phyloP scores from a whole-genome alignment of 129 eudicot genomes.

The Flaveria ramosissima region DNA sequence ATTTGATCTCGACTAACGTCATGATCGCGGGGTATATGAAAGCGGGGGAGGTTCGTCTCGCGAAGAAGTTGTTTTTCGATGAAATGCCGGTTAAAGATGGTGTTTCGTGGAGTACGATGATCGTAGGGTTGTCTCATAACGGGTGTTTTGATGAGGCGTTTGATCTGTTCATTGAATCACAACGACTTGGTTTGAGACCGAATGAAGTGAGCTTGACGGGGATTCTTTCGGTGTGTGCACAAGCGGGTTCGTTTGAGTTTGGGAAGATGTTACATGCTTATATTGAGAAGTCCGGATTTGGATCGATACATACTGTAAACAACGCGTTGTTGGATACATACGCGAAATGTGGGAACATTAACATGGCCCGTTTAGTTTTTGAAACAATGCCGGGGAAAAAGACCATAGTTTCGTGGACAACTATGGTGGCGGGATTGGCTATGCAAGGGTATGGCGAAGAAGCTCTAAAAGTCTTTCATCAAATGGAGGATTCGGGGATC shows the following conservation, averaged over 20 bases:
- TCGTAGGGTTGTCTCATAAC: slow-evolving; percentile 44
- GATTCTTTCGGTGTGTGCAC: slow-evolving; percentile 45
- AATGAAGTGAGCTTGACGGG: slow-evolving; percentile 44
- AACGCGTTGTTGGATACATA: slow-evolving; percentile 45
- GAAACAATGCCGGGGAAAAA: slow-evolving; percentile 38
- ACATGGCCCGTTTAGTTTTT: slow-evolving; percentile 43
- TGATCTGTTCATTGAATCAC: slow-evolving; percentile 28
- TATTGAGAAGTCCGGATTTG: slow-evolving; percentile 36
- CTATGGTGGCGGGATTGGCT: slow-evolving; percentile 51
- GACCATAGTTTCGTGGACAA: slow-evolving; percentile 49
- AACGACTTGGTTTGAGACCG: slow-evolving; percentile 30
- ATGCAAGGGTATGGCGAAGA: slow-evolving; percentile 51
- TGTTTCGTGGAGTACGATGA: slow-evolving; percentile 49
- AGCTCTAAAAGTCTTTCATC: slow-evolving; percentile 35
- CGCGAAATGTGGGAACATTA: slow-evolving; percentile 39
- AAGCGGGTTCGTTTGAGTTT: slow-evolving; percentile 45
- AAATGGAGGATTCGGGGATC: slow-evolving; percentile 42
- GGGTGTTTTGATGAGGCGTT: slow-evolving; percentile 45
- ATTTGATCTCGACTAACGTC: slow-evolving; percentile 30
- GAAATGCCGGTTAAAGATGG: slow-evolving; percentile 36
- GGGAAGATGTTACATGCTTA: slow-evolving; percentile 35
- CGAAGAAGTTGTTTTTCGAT: slow-evolving; percentile 30
- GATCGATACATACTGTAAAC: slow-evolving; percentile 30
- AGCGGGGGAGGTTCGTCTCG: slow-evolving; percentile 31
- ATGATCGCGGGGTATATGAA: slow-evolving; percentile 41